phyloP scores from a whole-genome alignment of 2,329 filamentous ascomycete genomes.

The Madurella fahalii region DNA sequence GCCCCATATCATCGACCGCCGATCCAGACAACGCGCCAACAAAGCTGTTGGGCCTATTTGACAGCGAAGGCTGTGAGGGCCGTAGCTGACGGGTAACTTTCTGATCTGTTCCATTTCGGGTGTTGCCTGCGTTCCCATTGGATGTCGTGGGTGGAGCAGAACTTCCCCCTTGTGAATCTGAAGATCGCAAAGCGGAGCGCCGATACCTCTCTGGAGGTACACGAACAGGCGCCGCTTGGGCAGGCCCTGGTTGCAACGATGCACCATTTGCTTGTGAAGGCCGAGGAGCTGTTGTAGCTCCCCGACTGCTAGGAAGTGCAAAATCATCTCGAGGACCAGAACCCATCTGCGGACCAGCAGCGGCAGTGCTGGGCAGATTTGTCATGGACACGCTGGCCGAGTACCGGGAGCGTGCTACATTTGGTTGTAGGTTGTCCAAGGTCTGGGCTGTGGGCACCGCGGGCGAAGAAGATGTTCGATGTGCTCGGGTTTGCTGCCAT shows the following conservation, averaged over 20 bases:
- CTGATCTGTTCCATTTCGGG: constrained; percentile 37
- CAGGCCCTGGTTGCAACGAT: constrained; percentile 48
- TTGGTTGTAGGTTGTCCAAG: constrained; percentile 34
- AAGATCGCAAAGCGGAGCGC: constrained; percentile 55
- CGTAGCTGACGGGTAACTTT: constrained; percentile 29
- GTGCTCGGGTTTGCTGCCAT: constrained; percentile 48
- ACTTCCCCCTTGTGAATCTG: constrained; percentile 40
- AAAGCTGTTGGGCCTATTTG: constrained; percentile 51
- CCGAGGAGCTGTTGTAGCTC: constrained; percentile 40
- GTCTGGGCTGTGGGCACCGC: constrained; percentile 39
- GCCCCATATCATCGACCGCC: constrained; percentile 64
- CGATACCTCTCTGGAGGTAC: constrained; percentile 80
- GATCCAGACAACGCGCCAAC: constrained; percentile 45
- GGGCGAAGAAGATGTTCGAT: constrained; percentile 47
- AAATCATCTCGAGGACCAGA: constrained; percentile 52
- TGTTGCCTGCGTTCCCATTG: constrained; percentile 52
- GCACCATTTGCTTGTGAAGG: constrained; percentile 38
- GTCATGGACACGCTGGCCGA: constrained; percentile 37
- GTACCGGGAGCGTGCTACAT: constrained; percentile 30
- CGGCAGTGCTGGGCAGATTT: constrained; percentile 37
- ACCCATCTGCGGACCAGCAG: constrained; percentile 33
- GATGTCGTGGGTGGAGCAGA: constrained; percentile 42
- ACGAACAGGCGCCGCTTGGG: constrained; percentile 57
- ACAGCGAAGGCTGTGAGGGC: constrained; percentile 33
- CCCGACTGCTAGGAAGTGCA: constrained; percentile 40